phyloP scores from a whole-genome alignment of 192 early-diverging fungal genomes.

The Chytriomyces sp. region DNA sequence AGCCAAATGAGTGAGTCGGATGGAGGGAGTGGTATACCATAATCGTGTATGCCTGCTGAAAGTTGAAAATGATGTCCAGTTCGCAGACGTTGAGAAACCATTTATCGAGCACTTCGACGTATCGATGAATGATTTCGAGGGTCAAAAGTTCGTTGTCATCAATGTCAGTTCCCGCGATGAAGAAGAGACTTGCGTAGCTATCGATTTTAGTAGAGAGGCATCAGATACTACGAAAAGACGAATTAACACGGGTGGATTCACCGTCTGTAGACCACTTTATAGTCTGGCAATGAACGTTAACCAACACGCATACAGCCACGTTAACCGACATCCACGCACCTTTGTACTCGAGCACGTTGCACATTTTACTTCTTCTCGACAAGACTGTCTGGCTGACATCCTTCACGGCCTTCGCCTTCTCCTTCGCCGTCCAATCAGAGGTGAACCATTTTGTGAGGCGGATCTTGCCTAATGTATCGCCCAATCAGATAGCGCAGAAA shows the following conservation, averaged over 20 bases:
- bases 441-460: slow-evolving; percentile 66
- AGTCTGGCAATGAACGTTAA: slow-evolving; percentile 50
- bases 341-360: slow-evolving; percentile 98
- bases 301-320: neutral
- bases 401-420: slow-evolving; percentile 93
- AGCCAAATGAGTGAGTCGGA: neutral
- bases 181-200: slow-evolving; percentile 95
- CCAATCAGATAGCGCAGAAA: neutral
- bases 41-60: slow-evolving; percentile 74
- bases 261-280: slow-evolving; percentile 80
- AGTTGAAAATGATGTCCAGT: slow-evolving; percentile 98
- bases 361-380: slow-evolving; percentile 89
- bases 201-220: neutral
- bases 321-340: slow-evolving; percentile 42
- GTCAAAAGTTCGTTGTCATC: slow-evolving; percentile 94
- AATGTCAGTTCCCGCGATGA: slow-evolving; percentile 91
- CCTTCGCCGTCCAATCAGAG: slow-evolving; percentile 71
- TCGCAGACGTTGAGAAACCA: slow-evolving; percentile 98
- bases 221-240: neutral
- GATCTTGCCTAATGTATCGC: slow-evolving; percentile 46
- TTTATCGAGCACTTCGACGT: slow-evolving; percentile 95
- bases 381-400: slow-evolving; percentile 91
- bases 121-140: slow-evolving; percentile 96
- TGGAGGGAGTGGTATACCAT: slow-evolving; percentile 37
- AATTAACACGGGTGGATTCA: slow-evolving; percentile 2